Conservation (phyloP, 306 rosid species). For the Datisca glomerata region DNA sequence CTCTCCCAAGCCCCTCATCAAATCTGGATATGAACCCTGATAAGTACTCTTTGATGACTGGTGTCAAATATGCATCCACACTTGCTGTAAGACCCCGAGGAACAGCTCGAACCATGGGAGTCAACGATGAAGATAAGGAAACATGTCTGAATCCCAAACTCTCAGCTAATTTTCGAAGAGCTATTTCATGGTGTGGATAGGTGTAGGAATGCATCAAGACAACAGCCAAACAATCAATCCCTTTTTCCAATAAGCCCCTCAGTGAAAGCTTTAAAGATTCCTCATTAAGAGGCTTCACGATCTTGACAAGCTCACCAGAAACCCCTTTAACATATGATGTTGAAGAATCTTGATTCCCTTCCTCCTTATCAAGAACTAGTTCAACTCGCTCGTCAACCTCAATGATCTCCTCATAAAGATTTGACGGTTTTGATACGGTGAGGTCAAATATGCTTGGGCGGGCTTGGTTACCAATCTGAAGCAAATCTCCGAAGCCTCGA, state of each 20-base stretch:
- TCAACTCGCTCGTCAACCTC: constrained; percentile 85
- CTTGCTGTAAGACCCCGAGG: constrained; percentile 95
- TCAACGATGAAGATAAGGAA: constrained; percentile 81
- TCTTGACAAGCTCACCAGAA: constrained; percentile 76
- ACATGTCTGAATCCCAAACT: constrained; percentile 82
- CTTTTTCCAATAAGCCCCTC: constrained; percentile 41
- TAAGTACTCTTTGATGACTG: constrained; percentile 88
- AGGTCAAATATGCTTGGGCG: constrained; percentile 86
- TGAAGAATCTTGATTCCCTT: constrained; percentile 21
- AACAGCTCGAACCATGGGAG: constrained; percentile 95
- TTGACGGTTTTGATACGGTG: constrained; percentile 69
- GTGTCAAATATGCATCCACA: constrained; percentile 94
- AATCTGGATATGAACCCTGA: constrained; percentile 84
- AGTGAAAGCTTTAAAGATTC: constrained; percentile 47
- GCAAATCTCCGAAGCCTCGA: constrained; percentile 73
- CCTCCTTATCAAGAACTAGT: constrained; percentile 37
- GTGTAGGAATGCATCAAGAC: constrained; percentile 90
- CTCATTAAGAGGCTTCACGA: constrained; percentile 61
- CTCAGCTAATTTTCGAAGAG: constrained; percentile 46
- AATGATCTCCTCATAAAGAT: constrained; percentile 74
- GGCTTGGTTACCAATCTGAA: constrained; percentile 92
- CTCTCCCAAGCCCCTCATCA: constrained; percentile 54
- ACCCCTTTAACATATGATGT: constrained; percentile 41
- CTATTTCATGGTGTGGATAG: constrained; percentile 66
- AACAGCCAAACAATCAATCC: constrained; percentile 79